phyloP scores from a whole-genome alignment of 139 green algal species.

The Coelastrella sp. region DNA sequence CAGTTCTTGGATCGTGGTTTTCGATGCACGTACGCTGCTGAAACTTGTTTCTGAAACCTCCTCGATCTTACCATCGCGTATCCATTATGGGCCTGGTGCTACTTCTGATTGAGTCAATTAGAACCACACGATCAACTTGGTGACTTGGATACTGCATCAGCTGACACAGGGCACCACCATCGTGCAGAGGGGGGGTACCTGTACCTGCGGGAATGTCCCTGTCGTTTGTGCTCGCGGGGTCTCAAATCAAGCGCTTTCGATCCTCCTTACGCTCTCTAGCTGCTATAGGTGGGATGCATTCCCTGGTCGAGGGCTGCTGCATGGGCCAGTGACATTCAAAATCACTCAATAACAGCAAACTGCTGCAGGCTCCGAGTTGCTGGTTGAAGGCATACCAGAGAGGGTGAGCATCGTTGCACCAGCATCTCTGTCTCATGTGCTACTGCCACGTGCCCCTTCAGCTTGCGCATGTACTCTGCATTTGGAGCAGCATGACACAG shows the following conservation, averaged over 20 bases:
- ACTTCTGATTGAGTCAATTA: no score
- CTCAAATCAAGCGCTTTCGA: slow-evolving; percentile 65
- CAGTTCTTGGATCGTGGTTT: no score
- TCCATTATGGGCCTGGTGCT: no score
- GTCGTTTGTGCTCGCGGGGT: slow-evolving; percentile 49
- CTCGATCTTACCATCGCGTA: no score
- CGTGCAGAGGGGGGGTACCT: background rate
- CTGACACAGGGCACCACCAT: background rate
- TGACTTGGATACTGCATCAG: background rate
- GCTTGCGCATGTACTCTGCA: no score
- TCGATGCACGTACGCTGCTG: no score
- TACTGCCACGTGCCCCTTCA: background rate
- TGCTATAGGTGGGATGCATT: slow-evolving; percentile 56
- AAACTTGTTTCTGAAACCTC: no score
- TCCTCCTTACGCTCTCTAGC: slow-evolving; percentile 53
- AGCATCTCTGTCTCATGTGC: background rate
- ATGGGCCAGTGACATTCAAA: no score
- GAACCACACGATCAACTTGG: no score
- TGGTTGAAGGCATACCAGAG: slow-evolving; percentile 70
- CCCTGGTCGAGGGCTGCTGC: no score
- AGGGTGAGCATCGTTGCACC: slow-evolving; percentile 46
- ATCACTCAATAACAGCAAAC: background rate
- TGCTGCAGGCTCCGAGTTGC: slow-evolving; percentile 64
- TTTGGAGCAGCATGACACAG: no score
- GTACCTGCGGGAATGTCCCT: slow-evolving; percentile 48